These are phyloP conservation scores for Aspergillus quadrilineatus DNA, from an alignment of 2,329 filamentous ascomycete genomes.

Conservation along the genomic window DNA sequence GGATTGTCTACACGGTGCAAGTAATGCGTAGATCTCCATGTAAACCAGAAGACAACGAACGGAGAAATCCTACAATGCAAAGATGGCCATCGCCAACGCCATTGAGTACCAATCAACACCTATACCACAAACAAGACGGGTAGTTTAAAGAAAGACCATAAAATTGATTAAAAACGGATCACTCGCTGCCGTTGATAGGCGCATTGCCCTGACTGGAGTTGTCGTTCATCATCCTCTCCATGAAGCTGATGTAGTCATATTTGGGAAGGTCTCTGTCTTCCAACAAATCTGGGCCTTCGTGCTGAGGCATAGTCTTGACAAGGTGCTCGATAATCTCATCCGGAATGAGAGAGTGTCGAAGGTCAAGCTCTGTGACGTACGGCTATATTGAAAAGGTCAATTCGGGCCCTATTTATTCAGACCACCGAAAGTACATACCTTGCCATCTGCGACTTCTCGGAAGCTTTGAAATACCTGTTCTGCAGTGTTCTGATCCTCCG, in stretches of 20 bases:
- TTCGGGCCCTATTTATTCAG: not conserved
- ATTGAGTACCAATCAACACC: slow-evolving; percentile 28
- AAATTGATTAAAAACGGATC: slow-evolving; percentile 1
- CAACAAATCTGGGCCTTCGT: slow-evolving; percentile 80
- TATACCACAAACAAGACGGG: slow-evolving; percentile 19
- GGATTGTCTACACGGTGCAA: not conserved
- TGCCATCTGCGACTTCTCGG: slow-evolving; percentile 94
- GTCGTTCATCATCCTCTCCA: slow-evolving; percentile 75
- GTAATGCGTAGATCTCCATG: slow-evolving; percentile 5
- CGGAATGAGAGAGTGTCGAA: slow-evolving; percentile 89
- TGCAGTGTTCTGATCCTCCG: slow-evolving; percentile 96
- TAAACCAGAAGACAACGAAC: slow-evolving; percentile 15
- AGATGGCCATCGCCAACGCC: slow-evolving; percentile 23
- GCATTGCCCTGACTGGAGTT: slow-evolving; percentile 26
- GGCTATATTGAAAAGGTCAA: slow-evolving; percentile 50
- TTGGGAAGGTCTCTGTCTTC: slow-evolving; percentile 82
- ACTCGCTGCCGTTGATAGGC: slow-evolving; percentile 22
- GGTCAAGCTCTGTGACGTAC: slow-evolving; percentile 96
- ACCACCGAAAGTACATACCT: slow-evolving; percentile 50
- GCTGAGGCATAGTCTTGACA: slow-evolving; percentile 78
- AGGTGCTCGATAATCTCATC: slow-evolving; percentile 96
- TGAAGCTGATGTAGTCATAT: slow-evolving; percentile 95
- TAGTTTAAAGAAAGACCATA: slow-evolving; percentile 7
- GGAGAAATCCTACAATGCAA: slow-evolving; percentile 32
- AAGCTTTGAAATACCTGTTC: slow-evolving; percentile 99